Base-by-base conservation (phyloP, 441 rosid genomes). In the Manihot esculenta region DNA sequence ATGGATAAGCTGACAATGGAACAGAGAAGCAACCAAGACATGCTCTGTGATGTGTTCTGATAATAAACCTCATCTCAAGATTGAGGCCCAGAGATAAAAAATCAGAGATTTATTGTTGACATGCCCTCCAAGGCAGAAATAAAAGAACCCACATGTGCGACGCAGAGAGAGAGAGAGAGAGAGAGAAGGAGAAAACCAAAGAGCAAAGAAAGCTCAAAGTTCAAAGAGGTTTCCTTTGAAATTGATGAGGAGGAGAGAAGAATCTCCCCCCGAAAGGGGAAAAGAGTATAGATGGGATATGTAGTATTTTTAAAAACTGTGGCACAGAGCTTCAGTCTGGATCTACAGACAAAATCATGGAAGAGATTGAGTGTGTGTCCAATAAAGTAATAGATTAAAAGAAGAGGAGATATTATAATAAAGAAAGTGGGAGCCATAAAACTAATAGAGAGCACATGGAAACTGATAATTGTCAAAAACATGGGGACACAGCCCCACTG, bases 121-220 rank as follows among this genome's bases (percentile, higher is more conserved):
- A 80, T 68, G 74, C 57, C 76, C 72, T 53, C 27, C 74, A 73
- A 72, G 75, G 85, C 80, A 78, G 71, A 83, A 78, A 74, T 66
- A 73, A 74, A 35, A 77, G 76, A 84, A 76, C 80, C 76, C 86
- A 87, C 86, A 79, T 84, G 88, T 63, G 74, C 68, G 73, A 73
- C 55, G 69, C 27, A 50, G 51, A 62, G 66, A 63, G 18, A 10
- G 50, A 21, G 24, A 10, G 3, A 64, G 44, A 47, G 68, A 72
- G 78, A 68, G 72, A 69, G 62, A 74, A 71, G 38, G 72, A 69
- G 62, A 74, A 71, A 7, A 78, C 75, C 47, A 68, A 78, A 74
- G 79, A 48, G 69, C 65, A 69, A 75, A 75, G 23, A 71, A 67
- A 69, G 77, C 77, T 38, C 74, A 59, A 66, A 54, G 70, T 65